Evolutionary conservation across 306 rosid species (phyloP).

Genomic region (Arachis hypogaea): DNA sequence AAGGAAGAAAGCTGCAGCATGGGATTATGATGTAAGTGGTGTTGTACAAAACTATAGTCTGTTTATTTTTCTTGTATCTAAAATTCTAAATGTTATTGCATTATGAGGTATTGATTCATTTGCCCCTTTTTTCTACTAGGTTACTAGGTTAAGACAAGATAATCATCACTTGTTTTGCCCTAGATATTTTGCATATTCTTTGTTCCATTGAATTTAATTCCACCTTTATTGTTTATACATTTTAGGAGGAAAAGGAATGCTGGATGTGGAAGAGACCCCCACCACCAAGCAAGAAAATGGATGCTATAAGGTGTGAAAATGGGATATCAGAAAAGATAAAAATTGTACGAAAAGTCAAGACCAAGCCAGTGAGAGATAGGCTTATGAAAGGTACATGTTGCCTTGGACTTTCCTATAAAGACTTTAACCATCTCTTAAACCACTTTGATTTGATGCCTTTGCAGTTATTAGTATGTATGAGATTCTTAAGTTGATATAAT

Average conservation of each 20-base stretch:
- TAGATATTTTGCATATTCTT: not conserved
- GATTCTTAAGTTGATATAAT: conserved; percentile 1
- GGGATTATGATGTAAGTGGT: conserved; percentile 74
- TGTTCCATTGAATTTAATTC: not conserved
- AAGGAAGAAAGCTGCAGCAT: conserved; percentile 56
- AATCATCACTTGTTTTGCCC: not conserved
- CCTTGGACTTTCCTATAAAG: not conserved
- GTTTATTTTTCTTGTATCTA: not conserved
- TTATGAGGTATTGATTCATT: not conserved
- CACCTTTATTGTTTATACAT: not conserved
- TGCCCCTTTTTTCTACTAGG: not conserved
- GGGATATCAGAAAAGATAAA: conserved; percentile 16
- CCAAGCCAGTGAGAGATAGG: conserved; percentile 37
- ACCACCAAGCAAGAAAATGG: conserved; percentile 52
- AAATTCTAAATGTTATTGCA: not conserved
- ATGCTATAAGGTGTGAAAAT: conserved; percentile 16
- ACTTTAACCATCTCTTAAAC: not conserved
- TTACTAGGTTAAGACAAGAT: not conserved
- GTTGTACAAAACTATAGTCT: not conserved
- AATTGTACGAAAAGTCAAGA: conserved; percentile 18
- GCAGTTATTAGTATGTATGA: not conserved
- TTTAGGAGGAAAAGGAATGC: conserved; percentile 54
- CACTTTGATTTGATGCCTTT: not conserved
- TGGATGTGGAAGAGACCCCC: conserved; percentile 76
- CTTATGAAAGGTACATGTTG: conserved; percentile 53